Base-by-base conservation (phyloP, 2,329 filamentous ascomycete genomes). In the Neonectria neomacrospora region DNA sequence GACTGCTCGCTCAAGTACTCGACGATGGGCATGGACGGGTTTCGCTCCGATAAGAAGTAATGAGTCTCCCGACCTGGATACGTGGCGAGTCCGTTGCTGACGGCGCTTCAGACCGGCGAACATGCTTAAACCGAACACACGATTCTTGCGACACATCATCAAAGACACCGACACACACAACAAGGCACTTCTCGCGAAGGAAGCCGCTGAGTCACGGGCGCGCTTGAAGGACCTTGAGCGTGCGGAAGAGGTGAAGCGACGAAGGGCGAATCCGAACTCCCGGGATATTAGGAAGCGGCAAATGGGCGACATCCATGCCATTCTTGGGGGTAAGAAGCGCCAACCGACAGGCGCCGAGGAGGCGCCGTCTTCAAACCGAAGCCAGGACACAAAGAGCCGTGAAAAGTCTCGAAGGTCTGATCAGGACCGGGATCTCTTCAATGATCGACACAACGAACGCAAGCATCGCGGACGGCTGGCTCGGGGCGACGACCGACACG, bases 141-240 rank as follows among this genome's bases (percentile, higher is more conserved):
- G 91, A 34, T 98, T 98, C 75, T 81, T 99, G 44, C 90, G 90
- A 61, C 91, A 96, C 73, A 92, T 98, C 60, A 93, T 99, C 65
- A 91, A 90, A 67, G 91, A 96, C 69, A 96, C 93, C 9, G 91
- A 96, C 71, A 91, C 80, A 57, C 95, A 99, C 79, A 99, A 99
- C 84, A 89, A 91, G 23, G 91, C 93, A 1, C 83, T 98, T 30
- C 87, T 93, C 18, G 92, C 91, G 1, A 96, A 90, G 74, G 95
- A 98, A 77, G 89, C 90, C 26, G 88, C 91, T 51, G 94, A 98
- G 68, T 89, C 93, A 0, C 85, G 85, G 65, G 88, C 88, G 4
- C 88, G 93, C 20, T 84, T 97, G 58, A 86, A 86, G 68, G 82
- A 84, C 58, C 79, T 94, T 45, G 85, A 87, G 59, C 78, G 76